Evolutionary conservation across 148 eudicot genomes (phyloP).

Genomic region (Fallopia convolvulus): DNA sequence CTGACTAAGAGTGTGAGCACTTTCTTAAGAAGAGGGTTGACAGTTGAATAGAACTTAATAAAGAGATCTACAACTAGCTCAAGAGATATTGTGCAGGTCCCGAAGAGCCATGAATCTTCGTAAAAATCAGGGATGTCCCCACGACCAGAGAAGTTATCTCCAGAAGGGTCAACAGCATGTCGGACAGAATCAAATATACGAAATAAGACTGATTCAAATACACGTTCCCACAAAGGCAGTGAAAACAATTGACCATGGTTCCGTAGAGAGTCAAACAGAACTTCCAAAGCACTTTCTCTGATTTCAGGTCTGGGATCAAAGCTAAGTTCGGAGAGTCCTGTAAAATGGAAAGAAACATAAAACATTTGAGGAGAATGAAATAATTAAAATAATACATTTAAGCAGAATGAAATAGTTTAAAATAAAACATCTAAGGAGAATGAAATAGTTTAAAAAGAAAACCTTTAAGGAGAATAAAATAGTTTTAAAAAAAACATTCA

Average conservation of each 20-base stretch:
- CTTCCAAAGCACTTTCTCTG: conserved; percentile 82
- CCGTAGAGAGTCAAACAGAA: conserved; percentile 83
- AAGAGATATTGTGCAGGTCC: conserved; percentile 94
- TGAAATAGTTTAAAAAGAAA: too few species aligned
- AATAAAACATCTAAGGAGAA: not conserved
- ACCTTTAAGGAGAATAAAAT: too few species aligned
- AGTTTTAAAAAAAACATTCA: too few species aligned
- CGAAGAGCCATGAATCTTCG: conserved; percentile 97
- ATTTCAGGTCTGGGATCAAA: conserved; percentile 98
- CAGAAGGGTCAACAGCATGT: conserved; percentile 77
- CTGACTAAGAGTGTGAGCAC: conserved; percentile 78
- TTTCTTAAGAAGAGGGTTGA: conserved; percentile 77
- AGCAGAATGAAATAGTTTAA: not conserved
- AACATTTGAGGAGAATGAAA: not conserved
- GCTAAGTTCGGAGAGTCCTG: conserved; percentile 97
- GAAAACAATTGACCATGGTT: conserved; percentile 93
- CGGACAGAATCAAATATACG: conserved; percentile 96
- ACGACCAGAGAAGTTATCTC: conserved; percentile 38
- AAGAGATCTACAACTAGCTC: conserved; percentile 94
- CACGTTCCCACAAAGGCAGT: conserved; percentile 85
- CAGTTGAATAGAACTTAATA: conserved; percentile 80
- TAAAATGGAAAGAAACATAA: not conserved
- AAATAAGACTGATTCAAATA: conserved; percentile 91
- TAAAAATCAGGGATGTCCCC: conserved; percentile 50
- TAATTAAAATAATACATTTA: too few species aligned